A percentile compares a stretch with the other conserved stretches of the same genome.
These are phyloP conservation scores for Kwoniella dendrophila DNA, from an alignment of 768 basidiomycete species.

Conservation along the genomic window DNA sequence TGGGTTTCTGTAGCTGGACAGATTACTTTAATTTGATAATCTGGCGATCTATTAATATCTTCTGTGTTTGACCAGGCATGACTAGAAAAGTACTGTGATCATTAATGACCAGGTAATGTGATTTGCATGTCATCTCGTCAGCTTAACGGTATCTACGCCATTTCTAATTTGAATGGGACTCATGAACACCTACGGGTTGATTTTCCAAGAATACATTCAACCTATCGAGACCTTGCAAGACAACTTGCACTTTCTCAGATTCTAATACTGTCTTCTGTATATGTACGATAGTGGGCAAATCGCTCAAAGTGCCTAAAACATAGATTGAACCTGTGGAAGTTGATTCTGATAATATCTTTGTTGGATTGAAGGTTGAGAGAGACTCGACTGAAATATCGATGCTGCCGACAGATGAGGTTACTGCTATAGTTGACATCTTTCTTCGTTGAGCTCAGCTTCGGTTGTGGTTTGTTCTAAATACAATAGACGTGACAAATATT, in stretches of 20 bases:
- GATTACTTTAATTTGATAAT: constrained; percentile 81
- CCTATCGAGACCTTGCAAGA: constrained; percentile 52
- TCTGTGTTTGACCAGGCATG: constrained; percentile 67
- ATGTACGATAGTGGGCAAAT: constrained; percentile 30
- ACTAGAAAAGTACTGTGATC: constrained; percentile 73
- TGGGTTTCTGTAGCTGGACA: constrained; percentile 88
- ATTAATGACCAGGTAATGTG: neutral
- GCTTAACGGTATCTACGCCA: neutral
- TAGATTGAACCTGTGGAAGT: constrained; percentile 15
- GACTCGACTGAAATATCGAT: neutral
- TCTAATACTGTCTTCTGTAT: constrained; percentile 43
- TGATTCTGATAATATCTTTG: constrained; percentile 9
- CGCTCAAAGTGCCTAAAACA: constrained; percentile 12
- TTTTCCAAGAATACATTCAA: constrained; percentile 80
- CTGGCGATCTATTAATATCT: constrained; percentile 59
- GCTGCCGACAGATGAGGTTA: neutral
- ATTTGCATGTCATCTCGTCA: constrained; percentile 1
- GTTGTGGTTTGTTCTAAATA: too few relatives aligned
- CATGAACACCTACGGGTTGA: constrained; percentile 62
- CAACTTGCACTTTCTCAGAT: constrained; percentile 21
- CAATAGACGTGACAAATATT: too few relatives aligned
- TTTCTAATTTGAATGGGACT: constrained; percentile 7
- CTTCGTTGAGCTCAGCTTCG: too few relatives aligned
- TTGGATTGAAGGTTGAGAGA: constrained; percentile 5
- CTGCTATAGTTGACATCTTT: neutral